A percentile compares a stretch with the other conserved stretches of the same genome.
These are phyloP conservation scores for Thielaviopsis cerberus DNA, from an alignment of 2,329 filamentous ascomycete species.

Conservation along the genomic window DNA sequence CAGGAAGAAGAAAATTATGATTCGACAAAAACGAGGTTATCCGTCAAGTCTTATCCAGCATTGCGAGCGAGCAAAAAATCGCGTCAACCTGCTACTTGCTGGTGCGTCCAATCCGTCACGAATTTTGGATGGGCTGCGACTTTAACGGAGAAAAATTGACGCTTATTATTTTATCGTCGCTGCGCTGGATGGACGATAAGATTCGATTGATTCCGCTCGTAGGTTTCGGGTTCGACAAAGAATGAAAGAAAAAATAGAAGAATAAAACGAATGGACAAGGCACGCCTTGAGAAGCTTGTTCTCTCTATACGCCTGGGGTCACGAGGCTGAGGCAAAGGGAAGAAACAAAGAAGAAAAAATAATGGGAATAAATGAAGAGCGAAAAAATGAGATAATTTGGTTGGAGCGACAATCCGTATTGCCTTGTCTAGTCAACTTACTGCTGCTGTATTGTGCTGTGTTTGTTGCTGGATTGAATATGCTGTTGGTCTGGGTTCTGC, in stretches of 20 bases:
- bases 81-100: background rate
- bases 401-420: background rate
- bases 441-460: too few species aligned
- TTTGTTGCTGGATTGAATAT: too few species aligned
- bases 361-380: background rate
- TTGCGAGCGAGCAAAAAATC: background rate
- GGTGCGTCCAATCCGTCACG: background rate
- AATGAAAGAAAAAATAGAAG: background rate
- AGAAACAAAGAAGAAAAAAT: slow-evolving; percentile 1
- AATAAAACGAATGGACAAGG: background rate
- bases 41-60: background rate
- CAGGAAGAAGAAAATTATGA: background rate
- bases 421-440: background rate
- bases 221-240: background rate
- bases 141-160: background rate
- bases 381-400: background rate
- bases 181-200: background rate
- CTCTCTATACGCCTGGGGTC: background rate
- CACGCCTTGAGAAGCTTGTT: background rate
- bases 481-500: background rate
- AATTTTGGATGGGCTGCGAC: background rate
- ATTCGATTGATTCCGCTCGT: background rate
- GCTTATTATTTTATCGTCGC: background rate
- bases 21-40: background rate
- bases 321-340: slow-evolving; percentile 4